phyloP scores from a whole-genome alignment of 2,329 filamentous ascomycete genomes.

The Hypoxylon sp. region DNA sequence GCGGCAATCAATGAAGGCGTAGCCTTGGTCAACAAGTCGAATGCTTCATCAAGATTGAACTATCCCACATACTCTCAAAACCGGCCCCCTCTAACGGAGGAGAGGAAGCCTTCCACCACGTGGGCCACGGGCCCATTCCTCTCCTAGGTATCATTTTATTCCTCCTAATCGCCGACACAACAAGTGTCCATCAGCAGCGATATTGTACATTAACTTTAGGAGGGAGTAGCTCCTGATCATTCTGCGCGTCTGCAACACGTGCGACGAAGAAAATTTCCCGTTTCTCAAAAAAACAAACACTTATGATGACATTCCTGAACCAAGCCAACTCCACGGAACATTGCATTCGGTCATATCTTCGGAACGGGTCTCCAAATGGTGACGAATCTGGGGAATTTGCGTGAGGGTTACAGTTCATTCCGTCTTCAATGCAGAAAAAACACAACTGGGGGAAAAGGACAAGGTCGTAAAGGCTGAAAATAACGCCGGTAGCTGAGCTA shows the following conservation, averaged over 20 bases:
- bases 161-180: slow-evolving; percentile 17
- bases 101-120: slow-evolving; percentile 17
- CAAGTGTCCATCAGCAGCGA: slow-evolving; percentile 20
- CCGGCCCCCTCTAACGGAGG: slow-evolving; percentile 23
- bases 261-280: slow-evolving; percentile 10
- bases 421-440: slow-evolving; percentile 38
- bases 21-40: slow-evolving; percentile 17
- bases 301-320: slow-evolving; percentile 32
- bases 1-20: background rate
- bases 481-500: slow-evolving; percentile 11
- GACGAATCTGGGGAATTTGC: slow-evolving; percentile 28
- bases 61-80: slow-evolving; percentile 29
- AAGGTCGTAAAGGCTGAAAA: slow-evolving; percentile 19
- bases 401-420: slow-evolving; percentile 41
- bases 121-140: slow-evolving; percentile 10
- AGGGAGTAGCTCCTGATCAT: slow-evolving; percentile 18
- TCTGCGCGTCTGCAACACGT: slow-evolving; percentile 24
- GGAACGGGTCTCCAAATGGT: slow-evolving; percentile 31
- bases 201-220: slow-evolving; percentile 43
- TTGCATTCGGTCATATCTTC: slow-evolving; percentile 44
- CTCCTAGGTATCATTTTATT: slow-evolving; percentile 37
- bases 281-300: slow-evolving; percentile 14
- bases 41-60: slow-evolving; percentile 40
- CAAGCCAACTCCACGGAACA: slow-evolving; percentile 41
- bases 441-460: slow-evolving; percentile 15